Evolutionary conservation across 176 grass and related monocot species (phyloP).

Genomic region (Urochloa ruziziensis): DNA sequence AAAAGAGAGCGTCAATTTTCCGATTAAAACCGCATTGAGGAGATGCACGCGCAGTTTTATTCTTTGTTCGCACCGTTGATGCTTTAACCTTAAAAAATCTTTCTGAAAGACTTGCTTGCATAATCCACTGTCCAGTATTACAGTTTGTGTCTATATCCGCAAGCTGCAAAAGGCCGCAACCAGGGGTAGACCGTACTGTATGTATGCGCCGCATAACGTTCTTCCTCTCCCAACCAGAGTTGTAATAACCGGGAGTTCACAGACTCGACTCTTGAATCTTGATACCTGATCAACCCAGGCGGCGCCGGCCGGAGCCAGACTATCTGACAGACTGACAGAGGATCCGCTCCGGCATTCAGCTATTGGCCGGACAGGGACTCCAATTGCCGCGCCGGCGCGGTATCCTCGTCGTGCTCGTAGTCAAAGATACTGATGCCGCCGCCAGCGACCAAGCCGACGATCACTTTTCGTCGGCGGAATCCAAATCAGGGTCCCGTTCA

Average conservation of each 20-base stretch:
- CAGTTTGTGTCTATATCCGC: background rate
- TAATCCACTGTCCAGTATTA: background rate
- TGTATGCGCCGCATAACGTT: background rate
- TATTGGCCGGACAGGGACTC: background rate
- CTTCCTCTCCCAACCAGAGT: background rate
- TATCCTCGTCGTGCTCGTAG: background rate
- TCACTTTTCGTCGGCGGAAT: background rate
- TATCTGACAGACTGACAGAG: background rate
- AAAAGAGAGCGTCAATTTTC: background rate
- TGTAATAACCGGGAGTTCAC: background rate
- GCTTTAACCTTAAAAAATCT: background rate
- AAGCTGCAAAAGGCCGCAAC: background rate
- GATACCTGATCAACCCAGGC: background rate
- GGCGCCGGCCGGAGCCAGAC: background rate
- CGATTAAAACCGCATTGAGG: background rate
- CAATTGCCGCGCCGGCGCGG: background rate
- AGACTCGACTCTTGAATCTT: background rate
- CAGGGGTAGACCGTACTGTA: background rate
- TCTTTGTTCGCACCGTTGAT: background rate
- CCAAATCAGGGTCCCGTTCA: background rate
- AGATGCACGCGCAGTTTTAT: background rate
- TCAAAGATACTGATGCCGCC: conserved; percentile 6
- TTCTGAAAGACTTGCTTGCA: background rate
- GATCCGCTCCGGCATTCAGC: background rate
- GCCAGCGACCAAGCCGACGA: background rate